These are phyloP conservation scores for Pulicaria dysenterica DNA, from an alignment of 129 eudicot genomes.

Conservation along the genomic window DNA sequence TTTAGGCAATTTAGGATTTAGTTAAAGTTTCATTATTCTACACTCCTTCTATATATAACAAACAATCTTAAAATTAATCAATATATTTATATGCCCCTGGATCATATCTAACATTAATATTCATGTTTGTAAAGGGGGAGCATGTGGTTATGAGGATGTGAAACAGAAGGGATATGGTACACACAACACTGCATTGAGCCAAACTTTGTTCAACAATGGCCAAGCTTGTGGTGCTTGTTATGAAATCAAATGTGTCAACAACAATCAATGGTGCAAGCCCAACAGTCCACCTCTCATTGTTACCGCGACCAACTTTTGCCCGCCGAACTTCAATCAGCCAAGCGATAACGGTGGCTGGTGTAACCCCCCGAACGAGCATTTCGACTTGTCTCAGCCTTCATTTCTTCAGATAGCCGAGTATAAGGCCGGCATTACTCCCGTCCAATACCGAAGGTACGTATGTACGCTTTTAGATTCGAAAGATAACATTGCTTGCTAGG, in stretches of 20 bases:
- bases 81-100: too few species aligned
- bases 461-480: too few species aligned
- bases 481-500: too few species aligned
- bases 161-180: conserved; percentile 44
- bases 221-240: conserved; percentile 69
- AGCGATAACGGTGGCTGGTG: conserved; percentile 67
- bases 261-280: conserved; percentile 48
- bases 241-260: conserved; percentile 54
- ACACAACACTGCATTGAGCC: conserved; percentile 61
- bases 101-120: neutral
- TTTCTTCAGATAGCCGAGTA: conserved; percentile 54
- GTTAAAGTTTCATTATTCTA: too few species aligned
- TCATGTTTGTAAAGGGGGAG: conserved; percentile 49
- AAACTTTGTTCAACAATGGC: conserved; percentile 55
- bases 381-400: conserved; percentile 62
- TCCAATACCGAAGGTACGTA: conserved; percentile 62
- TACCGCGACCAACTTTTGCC: conserved; percentile 70
- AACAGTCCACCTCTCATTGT: conserved; percentile 41
- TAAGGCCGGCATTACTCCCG: conserved; percentile 71
- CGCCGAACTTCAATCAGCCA: conserved; percentile 39
- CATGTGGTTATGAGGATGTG: conserved; percentile 66
- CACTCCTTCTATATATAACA: neutral
- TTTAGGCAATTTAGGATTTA: too few species aligned
- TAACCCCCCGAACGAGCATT: conserved; percentile 63
- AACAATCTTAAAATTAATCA: too few species aligned